Conservation (phyloP, 192 early-diverging fungal genomes). For the Coemansia furcata region DNA sequence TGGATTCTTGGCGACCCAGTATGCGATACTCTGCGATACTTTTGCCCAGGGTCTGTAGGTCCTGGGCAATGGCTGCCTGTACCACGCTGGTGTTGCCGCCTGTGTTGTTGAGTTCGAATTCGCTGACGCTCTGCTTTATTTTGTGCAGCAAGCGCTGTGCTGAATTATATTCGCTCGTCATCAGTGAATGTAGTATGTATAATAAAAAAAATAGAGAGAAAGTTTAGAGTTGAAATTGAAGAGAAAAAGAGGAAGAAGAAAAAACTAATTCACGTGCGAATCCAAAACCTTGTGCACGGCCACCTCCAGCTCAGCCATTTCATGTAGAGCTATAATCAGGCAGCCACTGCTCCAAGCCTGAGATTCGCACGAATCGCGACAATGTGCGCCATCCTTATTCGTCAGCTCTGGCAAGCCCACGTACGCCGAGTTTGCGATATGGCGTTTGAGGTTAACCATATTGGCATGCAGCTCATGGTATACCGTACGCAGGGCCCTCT, state of each 20-base stretch:
- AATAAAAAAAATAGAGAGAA: not conserved
- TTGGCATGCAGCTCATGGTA: constrained; percentile 73
- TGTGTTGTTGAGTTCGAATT: constrained; percentile 32
- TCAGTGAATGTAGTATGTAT: not conserved
- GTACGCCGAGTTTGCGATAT: constrained; percentile 69
- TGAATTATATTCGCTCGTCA: constrained; percentile 54
- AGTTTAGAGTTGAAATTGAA: not conserved
- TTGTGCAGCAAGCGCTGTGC: constrained; percentile 52
- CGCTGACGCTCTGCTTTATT: constrained; percentile 47
- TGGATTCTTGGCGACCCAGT: constrained; percentile 36
- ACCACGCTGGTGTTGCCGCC: constrained; percentile 9
- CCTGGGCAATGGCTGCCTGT: constrained; percentile 33
- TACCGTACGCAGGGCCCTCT: constrained; percentile 60
- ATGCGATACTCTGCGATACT: constrained; percentile 47
- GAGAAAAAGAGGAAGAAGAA: not conserved
- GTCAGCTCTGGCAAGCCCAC: constrained; percentile 97
- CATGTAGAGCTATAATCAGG: constrained; percentile 40
- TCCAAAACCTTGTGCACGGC: constrained; percentile 32
- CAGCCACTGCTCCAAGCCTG: constrained; percentile 81
- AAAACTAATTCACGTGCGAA: not conserved
- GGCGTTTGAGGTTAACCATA: constrained; percentile 61
- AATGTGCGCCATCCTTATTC: constrained; percentile 78
- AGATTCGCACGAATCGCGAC: constrained; percentile 82
- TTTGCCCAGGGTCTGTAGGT: constrained; percentile 41
- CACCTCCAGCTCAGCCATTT: constrained; percentile 30